Evolutionary conservation across 1,284 basidiomycete species (phyloP), one percentile per base, ranked within the genome.

Genomic region (Cutaneotrichosporon cavernicola): DNA sequence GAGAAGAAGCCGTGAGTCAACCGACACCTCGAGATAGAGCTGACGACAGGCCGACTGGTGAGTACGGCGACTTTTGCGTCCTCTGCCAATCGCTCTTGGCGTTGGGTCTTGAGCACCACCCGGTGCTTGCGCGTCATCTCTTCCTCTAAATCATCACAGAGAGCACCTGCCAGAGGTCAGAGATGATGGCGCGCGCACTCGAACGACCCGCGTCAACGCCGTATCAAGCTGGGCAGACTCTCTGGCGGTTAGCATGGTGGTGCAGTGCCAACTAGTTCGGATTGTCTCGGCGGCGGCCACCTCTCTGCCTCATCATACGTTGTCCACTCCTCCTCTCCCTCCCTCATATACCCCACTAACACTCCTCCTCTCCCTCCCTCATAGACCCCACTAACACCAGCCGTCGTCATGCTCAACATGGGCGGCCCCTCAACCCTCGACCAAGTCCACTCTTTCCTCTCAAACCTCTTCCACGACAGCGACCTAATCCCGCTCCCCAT

Each of bases 341-440:
- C 51, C 22, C 4, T 26, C 26, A 26, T 26, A 26, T 31, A 16
- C 7, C 18, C 50, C 7, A 1, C 38, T 65, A 30, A 65, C 16
- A 6, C 7, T 46, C 18, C 43, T 40, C 38, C 8, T 13, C 38
- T 40, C 43, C 51, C 30, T 8, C 51, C 22, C 4, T n/a, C n/a
- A n/a, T n/a, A 2, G 8, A 21, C 60, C n/a, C n/a, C n/a, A n/a
- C n/a, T 65, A 30, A 65, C 65, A 1, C 8, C 62, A 90, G 96
- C 90, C 47, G 86, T 99, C 65, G 91, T 99, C 38, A 91, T 99
- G 90, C 85, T 99, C 83, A 99, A 98, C 82, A 98, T 99, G 96
- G 96, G 96, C 55, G 96, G 96, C 0, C 96, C 96, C 11, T 87
- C 90, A 49, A 97, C 92, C 90, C 87, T 92, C 52, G 82, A 87